Conservation (phyloP, 805 yeast species). For the Saccharomycopsis olivae region DNA sequence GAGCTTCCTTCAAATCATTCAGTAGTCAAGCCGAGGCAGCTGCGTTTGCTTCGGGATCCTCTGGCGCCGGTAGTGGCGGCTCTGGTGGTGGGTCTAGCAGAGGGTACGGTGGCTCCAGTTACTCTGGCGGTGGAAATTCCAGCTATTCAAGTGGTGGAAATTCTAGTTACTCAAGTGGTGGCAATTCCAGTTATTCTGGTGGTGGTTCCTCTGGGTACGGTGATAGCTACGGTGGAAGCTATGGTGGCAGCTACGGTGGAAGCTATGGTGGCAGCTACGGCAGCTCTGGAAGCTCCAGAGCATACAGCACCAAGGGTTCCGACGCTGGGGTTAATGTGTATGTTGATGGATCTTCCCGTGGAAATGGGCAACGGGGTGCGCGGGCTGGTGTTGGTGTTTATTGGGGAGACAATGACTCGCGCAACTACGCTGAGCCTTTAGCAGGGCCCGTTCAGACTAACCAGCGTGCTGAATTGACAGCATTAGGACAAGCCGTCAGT, state of each 20-base stretch:
- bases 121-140: neutral
- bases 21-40: slow-evolving; percentile 37
- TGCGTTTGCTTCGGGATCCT: slow-evolving; percentile 30
- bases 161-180: no score
- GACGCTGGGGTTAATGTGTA: no score
- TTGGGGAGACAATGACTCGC: slow-evolving; percentile 43
- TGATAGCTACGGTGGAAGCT: neutral
- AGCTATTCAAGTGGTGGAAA: neutral
- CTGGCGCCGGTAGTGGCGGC: neutral
- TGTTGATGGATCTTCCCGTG: slow-evolving; percentile 71
- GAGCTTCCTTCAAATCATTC: slow-evolving; percentile 52
- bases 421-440: slow-evolving; percentile 48
- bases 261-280: no score
- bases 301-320: no score
- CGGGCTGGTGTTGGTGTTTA: slow-evolving; percentile 69
- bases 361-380: slow-evolving; percentile 39
- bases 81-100: neutral
- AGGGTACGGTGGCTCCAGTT: neutral
- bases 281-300: no score
- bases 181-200: neutral
- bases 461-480: slow-evolving; percentile 71
- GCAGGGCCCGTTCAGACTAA: slow-evolving; percentile 49
- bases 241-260: neutral
- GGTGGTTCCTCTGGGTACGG: neutral
- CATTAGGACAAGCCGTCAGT: slow-evolving; percentile 47